Evolutionary conservation across 164 flowering plant genomes (phyloP).

Genomic region (Hamamelis virginiana): DNA sequence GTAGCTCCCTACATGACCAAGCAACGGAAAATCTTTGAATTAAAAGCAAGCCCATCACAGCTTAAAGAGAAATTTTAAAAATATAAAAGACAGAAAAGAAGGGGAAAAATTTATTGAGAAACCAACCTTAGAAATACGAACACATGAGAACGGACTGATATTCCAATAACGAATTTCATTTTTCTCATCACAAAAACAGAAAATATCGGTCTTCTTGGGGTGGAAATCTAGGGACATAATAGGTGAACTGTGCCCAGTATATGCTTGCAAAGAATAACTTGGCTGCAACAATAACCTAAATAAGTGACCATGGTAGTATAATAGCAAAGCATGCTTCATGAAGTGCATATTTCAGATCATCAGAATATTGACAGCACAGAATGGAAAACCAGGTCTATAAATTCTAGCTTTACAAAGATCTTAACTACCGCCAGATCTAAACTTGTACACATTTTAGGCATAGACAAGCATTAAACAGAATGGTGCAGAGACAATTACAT

Average conservation of each 20-base stretch:
- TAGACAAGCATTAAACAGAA: constrained; percentile 3
- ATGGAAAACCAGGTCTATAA: not conserved
- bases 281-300: constrained; percentile 62
- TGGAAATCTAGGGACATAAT: constrained; percentile 90
- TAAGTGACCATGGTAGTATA: not conserved
- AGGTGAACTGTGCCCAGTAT: constrained; percentile 58
- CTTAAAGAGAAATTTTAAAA: not conserved
- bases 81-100: not conserved
- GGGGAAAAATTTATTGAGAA: not conserved
- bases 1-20: constrained; percentile 58
- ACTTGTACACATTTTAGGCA: constrained; percentile 1
- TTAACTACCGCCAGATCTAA: not conserved
- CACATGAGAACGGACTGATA: constrained; percentile 48
- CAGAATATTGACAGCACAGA: not conserved
- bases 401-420: not conserved
- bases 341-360: not conserved
- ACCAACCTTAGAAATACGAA: constrained; percentile 64
- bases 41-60: not conserved
- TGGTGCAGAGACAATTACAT: constrained; percentile 41
- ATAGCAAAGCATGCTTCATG: not conserved
- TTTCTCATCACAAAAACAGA: constrained; percentile 73
- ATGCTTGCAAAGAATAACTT: constrained; percentile 45
- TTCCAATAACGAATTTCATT: constrained; percentile 77
- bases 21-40: not conserved
- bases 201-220: constrained; percentile 85